Conservation (phyloP, 1,139 yeast species). For the Lodderomyces jiufengensis region DNA sequence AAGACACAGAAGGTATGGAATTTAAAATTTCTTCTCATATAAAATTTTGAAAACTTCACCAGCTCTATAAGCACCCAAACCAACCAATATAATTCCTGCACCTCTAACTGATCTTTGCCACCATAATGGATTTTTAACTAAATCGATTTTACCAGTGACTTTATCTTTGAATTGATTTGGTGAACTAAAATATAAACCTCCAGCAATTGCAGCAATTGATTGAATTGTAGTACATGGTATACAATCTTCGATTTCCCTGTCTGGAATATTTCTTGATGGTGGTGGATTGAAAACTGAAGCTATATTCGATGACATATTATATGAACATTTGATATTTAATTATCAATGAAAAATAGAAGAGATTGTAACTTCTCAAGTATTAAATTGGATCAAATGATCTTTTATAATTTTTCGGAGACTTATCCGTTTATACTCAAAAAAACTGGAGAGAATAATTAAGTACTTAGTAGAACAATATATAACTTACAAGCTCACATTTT, state of each 20-base stretch:
- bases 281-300: slow-evolving; percentile 38
- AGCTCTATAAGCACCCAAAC: slow-evolving; percentile 36
- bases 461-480: too few species aligned
- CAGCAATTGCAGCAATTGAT: slow-evolving; percentile 29
- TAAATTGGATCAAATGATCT: too few species aligned
- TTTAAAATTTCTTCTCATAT: slow-evolving; percentile 10
- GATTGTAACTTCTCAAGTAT: too few species aligned
- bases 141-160: slow-evolving; percentile 29
- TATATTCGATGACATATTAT: slow-evolving; percentile 25
- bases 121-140: slow-evolving; percentile 37
- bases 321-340: background rate
- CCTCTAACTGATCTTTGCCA: slow-evolving; percentile 38
- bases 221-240: slow-evolving; percentile 42
- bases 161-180: slow-evolving; percentile 30
- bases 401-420: too few species aligned
- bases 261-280: slow-evolving; percentile 24
- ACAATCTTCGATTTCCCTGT: slow-evolving; percentile 26
- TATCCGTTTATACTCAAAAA: too few species aligned
- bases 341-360: too few species aligned
- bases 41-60: slow-evolving; percentile 26
- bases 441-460: too few species aligned
- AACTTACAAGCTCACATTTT: too few species aligned
- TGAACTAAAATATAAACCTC: slow-evolving; percentile 34
- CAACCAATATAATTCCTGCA: slow-evolving; percentile 32
- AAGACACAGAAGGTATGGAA: background rate